A percentile compares a stretch with the other conserved stretches of the same genome.
Conservation (phyloP, 768 basidiomycete species). For the Russula olivacea region DNA sequence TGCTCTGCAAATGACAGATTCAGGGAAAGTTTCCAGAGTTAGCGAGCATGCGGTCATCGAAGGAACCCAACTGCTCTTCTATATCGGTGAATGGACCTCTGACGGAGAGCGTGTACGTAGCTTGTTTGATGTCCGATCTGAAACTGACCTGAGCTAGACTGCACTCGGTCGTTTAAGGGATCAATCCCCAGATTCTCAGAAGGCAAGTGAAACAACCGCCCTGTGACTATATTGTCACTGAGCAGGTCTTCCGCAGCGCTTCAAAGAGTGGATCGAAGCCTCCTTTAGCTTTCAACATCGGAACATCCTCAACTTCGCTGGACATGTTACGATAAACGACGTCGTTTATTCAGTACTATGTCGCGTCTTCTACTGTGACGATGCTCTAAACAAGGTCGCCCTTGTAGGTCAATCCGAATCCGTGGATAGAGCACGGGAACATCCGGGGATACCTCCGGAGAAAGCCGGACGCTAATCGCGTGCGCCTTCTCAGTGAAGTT, state of each 20-base stretch:
- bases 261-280: slow-evolving; percentile 39
- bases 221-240: not conserved
- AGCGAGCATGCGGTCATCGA: slow-evolving; percentile 31
- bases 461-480: slow-evolving; percentile 33
- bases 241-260: slow-evolving; percentile 31
- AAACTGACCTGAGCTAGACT: slow-evolving; percentile 5
- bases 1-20: not conserved
- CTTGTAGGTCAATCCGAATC: slow-evolving; percentile 40
- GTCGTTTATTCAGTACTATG: slow-evolving; percentile 18
- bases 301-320: slow-evolving; percentile 37
- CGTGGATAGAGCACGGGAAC: slow-evolving; percentile 43
- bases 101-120: slow-evolving; percentile 35
- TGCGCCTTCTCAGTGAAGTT: slow-evolving; percentile 37
- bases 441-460: slow-evolving; percentile 34
- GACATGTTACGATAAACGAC: slow-evolving; percentile 34
- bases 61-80: slow-evolving; percentile 40
- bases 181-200: slow-evolving; percentile 10
- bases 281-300: slow-evolving; percentile 40
- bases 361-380: not conserved
- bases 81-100: slow-evolving; percentile 39
- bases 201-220: not conserved
- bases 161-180: slow-evolving; percentile 14
- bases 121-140: not conserved
- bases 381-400: not conserved
- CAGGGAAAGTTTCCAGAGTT: slow-evolving; percentile 33